A percentile compares a stretch with the other conserved stretches of the same genome.
These are phyloP conservation scores for Periconia sp. DNA, from an alignment of 2,329 filamentous ascomycete genomes.

Conservation along the genomic window DNA sequence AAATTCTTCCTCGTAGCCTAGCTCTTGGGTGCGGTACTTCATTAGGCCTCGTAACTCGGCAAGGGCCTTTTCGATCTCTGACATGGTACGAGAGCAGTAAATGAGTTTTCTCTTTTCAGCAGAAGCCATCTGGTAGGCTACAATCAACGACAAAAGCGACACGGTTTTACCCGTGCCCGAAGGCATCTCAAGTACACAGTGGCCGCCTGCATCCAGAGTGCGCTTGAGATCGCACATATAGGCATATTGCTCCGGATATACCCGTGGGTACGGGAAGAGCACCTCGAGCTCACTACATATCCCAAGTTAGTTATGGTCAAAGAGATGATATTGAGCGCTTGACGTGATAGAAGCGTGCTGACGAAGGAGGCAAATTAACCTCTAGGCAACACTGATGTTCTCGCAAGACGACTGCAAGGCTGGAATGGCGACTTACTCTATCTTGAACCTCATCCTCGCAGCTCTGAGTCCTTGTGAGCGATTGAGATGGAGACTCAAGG, in stretches of 20 bases:
- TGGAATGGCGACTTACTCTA: constrained; percentile 59
- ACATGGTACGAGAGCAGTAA: constrained; percentile 99
- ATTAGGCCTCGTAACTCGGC: constrained; percentile 89
- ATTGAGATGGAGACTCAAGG: constrained; percentile 17
- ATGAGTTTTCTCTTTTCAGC: constrained; percentile 94
- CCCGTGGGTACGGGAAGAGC: constrained; percentile 73
- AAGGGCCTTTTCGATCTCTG: constrained; percentile 96
- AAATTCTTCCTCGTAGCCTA: constrained; percentile 93
- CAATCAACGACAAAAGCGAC: constrained; percentile 88
- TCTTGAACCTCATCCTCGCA: constrained; percentile 73
- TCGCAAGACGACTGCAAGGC: not conserved
- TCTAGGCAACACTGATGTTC: not conserved
- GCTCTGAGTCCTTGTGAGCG: constrained; percentile 18
- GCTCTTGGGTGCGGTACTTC: constrained; percentile 87
- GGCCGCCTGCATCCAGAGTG: constrained; percentile 90
- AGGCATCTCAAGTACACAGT: constrained; percentile 98
- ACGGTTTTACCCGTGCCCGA: constrained; percentile 98
- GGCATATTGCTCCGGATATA: constrained; percentile 63
- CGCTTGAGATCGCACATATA: constrained; percentile 85
- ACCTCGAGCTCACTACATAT: constrained; percentile 65
- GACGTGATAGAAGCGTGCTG: not conserved
- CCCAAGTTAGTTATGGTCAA: not conserved
- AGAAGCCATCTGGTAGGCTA: constrained; percentile 93
- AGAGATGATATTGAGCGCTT: not conserved
- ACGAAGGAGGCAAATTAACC: not conserved